Evolutionary conservation across 2,329 filamentous ascomycete species (phyloP).

Genomic region (Hypoxylon sp.): DNA sequence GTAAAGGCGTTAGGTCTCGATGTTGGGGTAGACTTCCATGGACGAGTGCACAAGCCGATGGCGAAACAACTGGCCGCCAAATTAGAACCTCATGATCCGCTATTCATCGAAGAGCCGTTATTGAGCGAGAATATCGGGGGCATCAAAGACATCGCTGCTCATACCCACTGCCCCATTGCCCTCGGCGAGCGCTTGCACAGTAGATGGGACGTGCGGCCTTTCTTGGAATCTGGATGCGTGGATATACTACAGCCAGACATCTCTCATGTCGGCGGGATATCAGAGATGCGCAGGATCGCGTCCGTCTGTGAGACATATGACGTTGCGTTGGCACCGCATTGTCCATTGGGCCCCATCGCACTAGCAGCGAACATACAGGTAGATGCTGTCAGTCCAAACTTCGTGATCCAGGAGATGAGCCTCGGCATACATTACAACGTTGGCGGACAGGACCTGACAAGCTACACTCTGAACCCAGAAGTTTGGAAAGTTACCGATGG

Average conservation of each 20-base stretch:
- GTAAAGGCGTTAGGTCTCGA: slow-evolving; percentile 77
- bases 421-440: slow-evolving; percentile 82
- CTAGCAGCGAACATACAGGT: slow-evolving; percentile 77
- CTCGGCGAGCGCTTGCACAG: slow-evolving; percentile 76
- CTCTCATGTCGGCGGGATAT: slow-evolving; percentile 75
- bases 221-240: slow-evolving; percentile 72
- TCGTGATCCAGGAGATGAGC: slow-evolving; percentile 80
- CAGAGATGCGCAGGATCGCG: slow-evolving; percentile 74
- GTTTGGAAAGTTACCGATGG: slow-evolving; percentile 74
- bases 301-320: slow-evolving; percentile 78
- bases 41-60: slow-evolving; percentile 81
- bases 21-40: slow-evolving; percentile 80
- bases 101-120: slow-evolving; percentile 81
- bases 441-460: slow-evolving; percentile 69
- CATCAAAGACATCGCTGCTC: slow-evolving; percentile 65
- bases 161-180: slow-evolving; percentile 71
- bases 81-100: slow-evolving; percentile 71
- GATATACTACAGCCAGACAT: slow-evolving; percentile 80
- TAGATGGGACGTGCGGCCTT: slow-evolving; percentile 77
- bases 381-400: slow-evolving; percentile 67
- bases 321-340: slow-evolving; percentile 77
- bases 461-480: slow-evolving; percentile 70
- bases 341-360: slow-evolving; percentile 76
- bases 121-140: slow-evolving; percentile 73
- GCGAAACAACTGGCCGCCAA: slow-evolving; percentile 76